Conservation (phyloP, 2,329 filamentous ascomycete genomes). For the Colletotrichum paranaense region DNA sequence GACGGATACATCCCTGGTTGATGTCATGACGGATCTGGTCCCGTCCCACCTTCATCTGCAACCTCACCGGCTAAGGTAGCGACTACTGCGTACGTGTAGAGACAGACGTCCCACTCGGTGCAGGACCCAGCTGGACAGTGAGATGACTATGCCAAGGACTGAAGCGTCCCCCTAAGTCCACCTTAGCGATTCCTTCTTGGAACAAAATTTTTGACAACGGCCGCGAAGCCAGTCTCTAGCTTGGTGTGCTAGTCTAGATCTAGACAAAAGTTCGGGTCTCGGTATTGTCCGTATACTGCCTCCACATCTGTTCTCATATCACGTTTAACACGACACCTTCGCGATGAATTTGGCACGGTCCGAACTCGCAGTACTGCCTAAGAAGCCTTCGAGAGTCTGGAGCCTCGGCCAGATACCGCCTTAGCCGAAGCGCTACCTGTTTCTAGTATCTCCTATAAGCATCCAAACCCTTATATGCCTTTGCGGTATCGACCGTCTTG, state of each 20-base stretch:
- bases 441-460: neutral
- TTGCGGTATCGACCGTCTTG: neutral
- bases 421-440: neutral
- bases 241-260: slow-evolving; percentile 14
- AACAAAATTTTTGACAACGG: neutral
- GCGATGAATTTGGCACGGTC: neutral
- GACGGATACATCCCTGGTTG: neutral
- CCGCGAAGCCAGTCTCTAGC: neutral
- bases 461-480: too few relatives aligned
- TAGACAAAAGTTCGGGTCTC: slow-evolving; percentile 4
- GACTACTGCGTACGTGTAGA: neutral
- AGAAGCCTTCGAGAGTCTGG: neutral
- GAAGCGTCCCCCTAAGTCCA: neutral
- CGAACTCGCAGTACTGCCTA: neutral
- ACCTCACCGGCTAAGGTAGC: neutral
- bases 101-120: neutral
- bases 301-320: neutral
- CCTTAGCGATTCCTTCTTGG: neutral
- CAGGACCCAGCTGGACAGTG: neutral
- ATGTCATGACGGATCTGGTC: neutral
- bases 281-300: neutral
- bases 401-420: too few relatives aligned
- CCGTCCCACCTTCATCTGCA: neutral
- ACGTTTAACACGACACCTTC: neutral
- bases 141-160: slow-evolving; percentile 20